Evolutionary conservation across 2,329 filamentous ascomycete species (phyloP), one percentile per base, ranked within the genome.

Genomic region (Plectosphaerella plurivora): DNA sequence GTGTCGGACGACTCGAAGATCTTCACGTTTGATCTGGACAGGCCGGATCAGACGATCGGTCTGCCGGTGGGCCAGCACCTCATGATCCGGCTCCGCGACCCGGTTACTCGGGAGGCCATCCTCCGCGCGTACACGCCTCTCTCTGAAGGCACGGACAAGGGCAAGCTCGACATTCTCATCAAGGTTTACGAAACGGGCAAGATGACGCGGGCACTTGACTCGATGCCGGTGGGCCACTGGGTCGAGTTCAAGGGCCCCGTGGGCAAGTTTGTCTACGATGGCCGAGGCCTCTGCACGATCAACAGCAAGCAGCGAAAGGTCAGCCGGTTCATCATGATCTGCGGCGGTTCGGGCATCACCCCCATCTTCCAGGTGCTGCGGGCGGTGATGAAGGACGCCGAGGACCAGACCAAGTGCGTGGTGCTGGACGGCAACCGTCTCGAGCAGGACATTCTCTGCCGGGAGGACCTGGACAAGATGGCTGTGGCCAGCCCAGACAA

Each of bases 191-290:
- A 76, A 24, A 90, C 89, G 10, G 91, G 91, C 0, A 86, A 82
- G 61, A 95, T 96, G 91, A 93, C 88, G 1, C 82, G 82, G 66
- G 88, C 88, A 0, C 76, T 97, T 2, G 88, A 96, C 55, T 68
- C 80, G 11, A 74, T 96, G 1, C 83, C 87, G 0, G 58, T 90
- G 0, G 90, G 89, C 10, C 83, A 90, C 56, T 77, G 76, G 45
- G 84, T 94, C 51, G 89, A 96, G 49, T 87, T 96, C 75, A 95
- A 94, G 70, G 91, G 92, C 0, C 92, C 92, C 0, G 86, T 91
- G 5, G 92, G 92, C 8, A 89, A 90, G 60, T 93, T 96, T 57
- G 82, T 88, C 61, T 96, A 96, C 61, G 73, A 86, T 0, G 87
- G 88, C 0, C 69, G 74, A 0, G 91, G 91, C 0, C 57, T 68